Evolutionary conservation across 23 red algal genomes (phyloP).

Genomic region (Gracilaria domingensis): DNA sequence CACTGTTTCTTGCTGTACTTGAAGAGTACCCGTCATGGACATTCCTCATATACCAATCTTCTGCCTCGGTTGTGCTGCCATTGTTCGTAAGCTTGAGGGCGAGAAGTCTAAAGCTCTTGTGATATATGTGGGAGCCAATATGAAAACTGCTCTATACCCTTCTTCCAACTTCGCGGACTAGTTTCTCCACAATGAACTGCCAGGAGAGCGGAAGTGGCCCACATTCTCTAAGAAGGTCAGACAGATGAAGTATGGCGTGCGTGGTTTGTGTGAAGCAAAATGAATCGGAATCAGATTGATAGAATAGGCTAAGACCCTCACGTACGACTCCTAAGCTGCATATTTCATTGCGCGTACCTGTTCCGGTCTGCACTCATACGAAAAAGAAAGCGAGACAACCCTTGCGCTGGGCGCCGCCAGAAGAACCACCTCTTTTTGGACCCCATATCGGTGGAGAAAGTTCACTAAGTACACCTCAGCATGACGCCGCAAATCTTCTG

Average conservation of each 20-base stretch:
- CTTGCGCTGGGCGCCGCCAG: background rate
- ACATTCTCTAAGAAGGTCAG: conserved; percentile 17
- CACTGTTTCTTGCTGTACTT: too few relatives aligned
- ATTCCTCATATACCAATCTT: background rate
- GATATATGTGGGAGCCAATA: background rate
- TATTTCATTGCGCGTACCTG: background rate
- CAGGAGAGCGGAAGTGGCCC: background rate
- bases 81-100: background rate
- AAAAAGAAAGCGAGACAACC: background rate
- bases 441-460: background rate
- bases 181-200: background rate
- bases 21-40: too few relatives aligned
- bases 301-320: background rate
- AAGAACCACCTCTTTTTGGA: background rate
- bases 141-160: background rate
- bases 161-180: conserved; percentile 14
- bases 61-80: background rate
- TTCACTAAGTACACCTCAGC: background rate
- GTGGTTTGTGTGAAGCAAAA: conserved; percentile 33
- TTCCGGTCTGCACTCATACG: background rate
- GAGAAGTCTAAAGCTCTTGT: background rate
- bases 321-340: background rate
- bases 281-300: background rate
- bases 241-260: conserved; percentile 18
- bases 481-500: background rate